A percentile compares a stretch with the other conserved stretches of the same genome.
These are phyloP conservation scores for Hemileia vastatrix DNA, from an alignment of 1,284 basidiomycete species.

Conservation along the genomic window DNA sequence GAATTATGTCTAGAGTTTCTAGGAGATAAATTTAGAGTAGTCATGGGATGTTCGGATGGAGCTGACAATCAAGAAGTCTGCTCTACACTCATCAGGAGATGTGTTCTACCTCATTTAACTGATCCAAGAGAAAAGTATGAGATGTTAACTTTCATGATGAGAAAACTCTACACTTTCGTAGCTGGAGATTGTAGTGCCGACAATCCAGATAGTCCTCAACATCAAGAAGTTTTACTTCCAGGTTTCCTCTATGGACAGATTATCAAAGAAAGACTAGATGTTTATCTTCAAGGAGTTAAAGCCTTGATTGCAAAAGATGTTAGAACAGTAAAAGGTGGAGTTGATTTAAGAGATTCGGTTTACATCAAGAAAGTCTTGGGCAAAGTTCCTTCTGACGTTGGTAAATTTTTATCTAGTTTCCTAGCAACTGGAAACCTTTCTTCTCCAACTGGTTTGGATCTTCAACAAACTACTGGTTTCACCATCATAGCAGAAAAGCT, in stretches of 20 bases:
- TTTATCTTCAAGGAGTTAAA: slow-evolving; percentile 33
- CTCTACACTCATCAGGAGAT: slow-evolving; percentile 37
- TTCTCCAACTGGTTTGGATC: slow-evolving; percentile 39
- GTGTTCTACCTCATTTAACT: slow-evolving; percentile 41
- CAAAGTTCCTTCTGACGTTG: slow-evolving; percentile 39
- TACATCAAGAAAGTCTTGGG: slow-evolving; percentile 38
- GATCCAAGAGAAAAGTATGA: slow-evolving; percentile 40
- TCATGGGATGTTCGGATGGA: slow-evolving; percentile 40
- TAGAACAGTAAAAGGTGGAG: slow-evolving; percentile 29
- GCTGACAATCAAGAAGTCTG: slow-evolving; percentile 38
- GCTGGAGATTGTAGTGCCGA: slow-evolving; percentile 41
- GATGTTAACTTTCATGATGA: slow-evolving; percentile 42
- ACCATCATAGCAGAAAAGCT: slow-evolving; percentile 44
- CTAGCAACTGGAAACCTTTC: slow-evolving; percentile 42
- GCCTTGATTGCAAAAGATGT: slow-evolving; percentile 36
- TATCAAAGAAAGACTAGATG: slow-evolving; percentile 43
- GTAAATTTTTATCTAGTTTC: slow-evolving; percentile 37
- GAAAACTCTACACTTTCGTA: slow-evolving; percentile 43
- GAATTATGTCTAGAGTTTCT: slow-evolving; percentile 43
- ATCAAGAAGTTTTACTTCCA: slow-evolving; percentile 43
- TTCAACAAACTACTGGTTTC: slow-evolving; percentile 43
- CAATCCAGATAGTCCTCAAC: slow-evolving; percentile 43
- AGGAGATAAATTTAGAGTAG: slow-evolving; percentile 43
- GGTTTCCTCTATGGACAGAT: slow-evolving; percentile 43
- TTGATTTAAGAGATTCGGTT: slow-evolving; percentile 37